A percentile compares a stretch with the other conserved stretches of the same genome.
Evolutionary conservation across 2,329 filamentous ascomycete genomes (phyloP).

Genomic region (Grosmannia serpens): DNA sequence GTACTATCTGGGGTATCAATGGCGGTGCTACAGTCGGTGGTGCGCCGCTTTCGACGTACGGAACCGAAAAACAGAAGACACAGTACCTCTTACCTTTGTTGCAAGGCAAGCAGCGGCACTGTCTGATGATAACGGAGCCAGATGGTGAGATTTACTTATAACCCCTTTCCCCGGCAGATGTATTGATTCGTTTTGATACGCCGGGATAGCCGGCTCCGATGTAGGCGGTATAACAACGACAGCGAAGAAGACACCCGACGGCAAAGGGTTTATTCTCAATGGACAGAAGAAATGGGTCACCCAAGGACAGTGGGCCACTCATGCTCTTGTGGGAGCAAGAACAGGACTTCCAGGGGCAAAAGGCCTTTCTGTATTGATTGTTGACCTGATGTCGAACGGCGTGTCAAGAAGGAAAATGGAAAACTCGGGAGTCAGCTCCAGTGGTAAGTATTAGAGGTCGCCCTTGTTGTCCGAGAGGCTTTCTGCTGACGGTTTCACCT

Average conservation of each 20-base stretch:
- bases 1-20: not conserved
- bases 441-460: not conserved
- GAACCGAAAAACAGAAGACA: not conserved
- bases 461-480: too few relatives aligned
- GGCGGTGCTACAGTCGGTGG: not conserved
- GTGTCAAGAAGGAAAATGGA: not conserved
- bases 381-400: not conserved
- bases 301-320: not conserved
- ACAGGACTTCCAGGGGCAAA: not conserved
- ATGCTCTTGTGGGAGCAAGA: not conserved
- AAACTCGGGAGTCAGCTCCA: not conserved
- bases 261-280: not conserved
- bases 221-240: not conserved
- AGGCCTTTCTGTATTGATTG: not conserved
- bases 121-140: not conserved
- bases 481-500: not conserved
- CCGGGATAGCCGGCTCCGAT: not conserved
- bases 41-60: not conserved
- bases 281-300: not conserved
- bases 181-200: too few relatives aligned
- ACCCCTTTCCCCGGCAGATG: too few relatives aligned
- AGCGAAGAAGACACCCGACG: not conserved
- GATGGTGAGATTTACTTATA: not conserved
- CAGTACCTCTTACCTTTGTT: not conserved
- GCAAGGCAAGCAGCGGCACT: not conserved